Base-by-base conservation (phyloP, 805 yeast genomes). In the Peterozyma xylosa region DNA sequence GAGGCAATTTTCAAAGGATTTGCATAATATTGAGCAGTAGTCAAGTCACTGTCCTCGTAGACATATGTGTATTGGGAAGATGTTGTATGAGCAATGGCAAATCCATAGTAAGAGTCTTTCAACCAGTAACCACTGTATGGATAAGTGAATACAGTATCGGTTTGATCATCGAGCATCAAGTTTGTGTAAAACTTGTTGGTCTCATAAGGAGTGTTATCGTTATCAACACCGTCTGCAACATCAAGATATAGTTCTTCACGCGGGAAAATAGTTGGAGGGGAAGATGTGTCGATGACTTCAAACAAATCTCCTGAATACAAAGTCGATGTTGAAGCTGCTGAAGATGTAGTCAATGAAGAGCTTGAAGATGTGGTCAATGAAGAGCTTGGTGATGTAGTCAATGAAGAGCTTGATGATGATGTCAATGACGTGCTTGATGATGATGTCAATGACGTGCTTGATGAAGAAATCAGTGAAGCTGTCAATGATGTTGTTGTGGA, bases 171-270 rank as follows among this genome's bases (percentile, higher is more conserved):
- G 35, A 86, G 68, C 11, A 86, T 60, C 60, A 86, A 63, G 60
- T 86, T 86, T 37, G 83, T 81, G 57, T 80, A 86, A 55, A 86
- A 86, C 56, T 85, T 86, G 59, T 86, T 86, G 5, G 95, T 86
- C 47, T 81, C 82, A 30, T 81, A 68, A 54, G 75, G 42, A 18
- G 49, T 52, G 32, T 61, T 73, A 41, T 61, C 56, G 47, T 69
- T 67, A 35, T 64, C 60, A 33, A 74, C 79, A 33, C 76, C 76
- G 3, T 50, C 51, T 15, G 82, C 78, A 35, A 78, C 56, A 0
- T 54, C 50, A 45, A 77, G 57, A 11, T 73, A 73, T 37, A 75
- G 66, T 3, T 58, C 66, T 35, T 67, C 67, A 42, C 73, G 65
- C 3, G 67, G 48, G 61, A 79, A 79, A 41, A 73, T 66, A 1